Conservation (phyloP, 345 rosid genomes). For the Moricandia moricandioides region DNA sequence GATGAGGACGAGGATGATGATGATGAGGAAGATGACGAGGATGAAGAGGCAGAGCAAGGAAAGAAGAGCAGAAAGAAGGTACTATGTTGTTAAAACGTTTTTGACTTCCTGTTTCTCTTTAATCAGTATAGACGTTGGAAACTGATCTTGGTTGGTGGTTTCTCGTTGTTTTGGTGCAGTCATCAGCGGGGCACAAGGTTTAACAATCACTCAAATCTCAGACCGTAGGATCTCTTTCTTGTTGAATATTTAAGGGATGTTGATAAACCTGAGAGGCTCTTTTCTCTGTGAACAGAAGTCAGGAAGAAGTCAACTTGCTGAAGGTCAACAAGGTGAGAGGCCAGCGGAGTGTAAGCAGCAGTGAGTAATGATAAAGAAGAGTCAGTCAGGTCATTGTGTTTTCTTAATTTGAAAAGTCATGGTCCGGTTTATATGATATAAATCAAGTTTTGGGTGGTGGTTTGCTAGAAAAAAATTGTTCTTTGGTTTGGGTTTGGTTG, state of each 20-base stretch:
- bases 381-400: constrained; percentile 3
- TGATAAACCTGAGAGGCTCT: not conserved
- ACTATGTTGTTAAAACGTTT: not conserved
- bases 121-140: constrained; percentile 2
- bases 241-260: not conserved
- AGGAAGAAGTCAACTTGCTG: constrained; percentile 48
- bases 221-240: not conserved
- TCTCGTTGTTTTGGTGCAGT: constrained; percentile 24
- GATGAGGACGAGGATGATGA: constrained; percentile 58
- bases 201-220: not conserved
- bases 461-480: constrained; percentile 17
- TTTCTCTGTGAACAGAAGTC: constrained; percentile 45
- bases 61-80: constrained; percentile 14
- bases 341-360: constrained; percentile 99
- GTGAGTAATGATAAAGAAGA: constrained; percentile 36
- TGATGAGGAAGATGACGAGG: constrained; percentile 56
- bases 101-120: not conserved
- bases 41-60: constrained; percentile 33
- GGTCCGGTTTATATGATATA: constrained; percentile 29
- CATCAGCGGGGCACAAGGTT: no score
- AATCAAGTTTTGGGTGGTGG: constrained; percentile 54
- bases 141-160: constrained; percentile 13
- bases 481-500: constrained; percentile 22
- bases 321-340: constrained; percentile 69
- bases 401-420: constrained; percentile 30